Percentiles rank a stretch among this genome's conserved stretches.
phyloP scores from a whole-genome alignment of 2,329 filamentous ascomycete species.

The Hymenoscyphus occultus region DNA sequence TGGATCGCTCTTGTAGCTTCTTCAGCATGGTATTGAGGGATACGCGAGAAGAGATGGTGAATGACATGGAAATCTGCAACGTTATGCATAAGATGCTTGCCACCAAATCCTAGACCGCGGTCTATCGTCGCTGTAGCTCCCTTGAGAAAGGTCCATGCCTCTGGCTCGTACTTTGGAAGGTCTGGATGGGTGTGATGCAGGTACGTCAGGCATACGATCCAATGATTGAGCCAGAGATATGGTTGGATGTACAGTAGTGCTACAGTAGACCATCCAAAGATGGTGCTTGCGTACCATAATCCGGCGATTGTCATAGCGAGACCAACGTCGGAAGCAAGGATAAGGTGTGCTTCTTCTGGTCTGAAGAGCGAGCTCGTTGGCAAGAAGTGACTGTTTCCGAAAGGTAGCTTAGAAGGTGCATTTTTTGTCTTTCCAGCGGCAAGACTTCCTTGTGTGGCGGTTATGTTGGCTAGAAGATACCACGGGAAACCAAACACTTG shows the following conservation, averaged over 20 bases:
- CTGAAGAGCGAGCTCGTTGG: slow-evolving; percentile 84
- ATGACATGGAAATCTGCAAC: slow-evolving; percentile 96
- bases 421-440: slow-evolving; percentile 49
- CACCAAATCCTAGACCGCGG: slow-evolving; percentile 92
- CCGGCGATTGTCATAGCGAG: slow-evolving; percentile 62
- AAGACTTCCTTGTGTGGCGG: slow-evolving; percentile 92
- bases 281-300: slow-evolving; percentile 52
- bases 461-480: slow-evolving; percentile 87
- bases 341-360: slow-evolving; percentile 79
- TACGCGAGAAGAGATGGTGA: slow-evolving; percentile 87
- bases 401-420: slow-evolving; percentile 74
- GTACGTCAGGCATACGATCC: slow-evolving; percentile 78
- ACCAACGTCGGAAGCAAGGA: slow-evolving; percentile 81
- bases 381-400: slow-evolving; percentile 90
- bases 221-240: slow-evolving; percentile 97
- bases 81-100: slow-evolving; percentile 82
- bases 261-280: slow-evolving; percentile 73
- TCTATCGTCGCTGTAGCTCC: slow-evolving; percentile 93
- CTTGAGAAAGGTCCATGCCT: slow-evolving; percentile 85
- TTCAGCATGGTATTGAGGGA: slow-evolving; percentile 91
- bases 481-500: slow-evolving; percentile 88
- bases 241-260: slow-evolving; percentile 88
- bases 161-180: slow-evolving; percentile 81
- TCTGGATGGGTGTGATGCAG: slow-evolving; percentile 92
- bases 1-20: slow-evolving; percentile 84